A percentile compares a stretch with the other conserved stretches of the same genome.
Evolutionary conservation across 768 basidiomycete genomes (phyloP).

Genomic region (Phylloporus arenicola): DNA sequence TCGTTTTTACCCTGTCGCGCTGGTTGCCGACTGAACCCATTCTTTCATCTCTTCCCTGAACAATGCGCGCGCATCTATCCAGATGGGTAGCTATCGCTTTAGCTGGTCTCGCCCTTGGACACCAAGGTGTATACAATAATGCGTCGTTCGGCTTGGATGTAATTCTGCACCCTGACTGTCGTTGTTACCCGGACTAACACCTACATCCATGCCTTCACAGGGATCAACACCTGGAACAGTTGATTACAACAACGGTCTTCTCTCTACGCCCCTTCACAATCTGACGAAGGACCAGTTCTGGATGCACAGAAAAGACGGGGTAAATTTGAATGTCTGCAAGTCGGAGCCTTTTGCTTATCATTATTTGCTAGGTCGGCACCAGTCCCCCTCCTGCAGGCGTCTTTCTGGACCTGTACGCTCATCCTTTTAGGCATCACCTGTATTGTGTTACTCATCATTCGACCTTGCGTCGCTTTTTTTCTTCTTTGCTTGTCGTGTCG

Average conservation of each 20-base stretch:
- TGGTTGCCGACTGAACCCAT: conserved; percentile 3
- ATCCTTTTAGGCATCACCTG: neutral
- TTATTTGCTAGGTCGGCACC: conserved; percentile 4
- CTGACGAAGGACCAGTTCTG: neutral
- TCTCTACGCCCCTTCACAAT: neutral
- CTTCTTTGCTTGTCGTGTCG: neutral
- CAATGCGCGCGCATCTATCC: conserved; percentile 1
- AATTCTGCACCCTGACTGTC: neutral
- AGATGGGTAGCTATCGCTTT: conserved; percentile 9
- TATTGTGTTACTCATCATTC: neutral
- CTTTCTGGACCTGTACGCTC: conserved; percentile 10
- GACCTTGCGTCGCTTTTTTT: neutral
- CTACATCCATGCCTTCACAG: conserved; percentile 1
- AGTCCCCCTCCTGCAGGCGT: neutral
- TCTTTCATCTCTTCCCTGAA: neutral
- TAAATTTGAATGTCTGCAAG: neutral
- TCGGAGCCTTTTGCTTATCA: neutral
- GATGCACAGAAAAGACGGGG: neutral
- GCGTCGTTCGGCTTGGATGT: neutral
- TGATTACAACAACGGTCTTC: neutral
- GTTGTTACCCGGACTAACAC: neutral
- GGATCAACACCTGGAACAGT: neutral
- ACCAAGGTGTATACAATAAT: neutral
- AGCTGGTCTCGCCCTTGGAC: conserved; percentile 9
- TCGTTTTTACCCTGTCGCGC: conserved; percentile 1